These are phyloP conservation scores for Dryadomyces quercus-mongolicae DNA, from an alignment of 2,329 filamentous ascomycete genomes.

Conservation along the genomic window DNA sequence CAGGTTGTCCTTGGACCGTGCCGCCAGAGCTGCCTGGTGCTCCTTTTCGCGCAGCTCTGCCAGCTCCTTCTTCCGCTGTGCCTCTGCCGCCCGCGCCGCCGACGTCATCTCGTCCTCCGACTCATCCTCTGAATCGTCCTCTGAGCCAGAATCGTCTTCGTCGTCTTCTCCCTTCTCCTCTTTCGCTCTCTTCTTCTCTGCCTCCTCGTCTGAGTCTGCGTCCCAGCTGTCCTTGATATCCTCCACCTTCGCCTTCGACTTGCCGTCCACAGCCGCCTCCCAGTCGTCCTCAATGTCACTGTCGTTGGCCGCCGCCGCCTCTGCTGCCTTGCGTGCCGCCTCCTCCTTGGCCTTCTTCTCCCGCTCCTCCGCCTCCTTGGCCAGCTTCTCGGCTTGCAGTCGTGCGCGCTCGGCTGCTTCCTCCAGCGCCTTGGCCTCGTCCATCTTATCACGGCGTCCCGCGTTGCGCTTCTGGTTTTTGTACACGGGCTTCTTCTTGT, in stretches of 20 bases:
- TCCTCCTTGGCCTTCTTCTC: conserved; percentile 45
- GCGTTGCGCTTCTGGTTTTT: conserved; percentile 64
- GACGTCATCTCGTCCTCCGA: conserved; percentile 59
- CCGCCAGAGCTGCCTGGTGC: conserved; percentile 82
- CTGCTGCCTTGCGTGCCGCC: conserved; percentile 36
- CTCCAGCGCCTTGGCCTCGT: conserved; percentile 67
- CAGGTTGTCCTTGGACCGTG: conserved; percentile 84
- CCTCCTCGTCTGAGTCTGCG: conserved; percentile 65
- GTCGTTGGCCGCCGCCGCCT: conserved; percentile 33
- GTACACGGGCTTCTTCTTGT: conserved; percentile 67
- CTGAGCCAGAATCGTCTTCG: conserved; percentile 14
- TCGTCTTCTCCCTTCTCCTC: conserved; percentile 30
- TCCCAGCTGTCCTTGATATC: conserved; percentile 94
- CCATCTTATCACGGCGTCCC: conserved; percentile 46
- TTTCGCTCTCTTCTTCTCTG: conserved; percentile 26
- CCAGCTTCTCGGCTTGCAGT: conserved; percentile 53
- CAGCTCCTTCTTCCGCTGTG: conserved; percentile 74
- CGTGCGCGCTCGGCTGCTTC: conserved; percentile 66
- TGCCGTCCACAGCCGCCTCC: conserved; percentile 69
- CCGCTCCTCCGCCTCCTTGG: conserved; percentile 50
- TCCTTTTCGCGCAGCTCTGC: conserved; percentile 80
- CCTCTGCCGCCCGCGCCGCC: conserved; percentile 61
- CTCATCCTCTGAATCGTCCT: conserved; percentile 17
- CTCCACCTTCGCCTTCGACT: conserved; percentile 37
- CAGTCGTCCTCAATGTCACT: conserved; percentile 70